Percentiles rank a stretch among this genome's conserved stretches.
Evolutionary conservation across 495 filamentous ascomycete species (phyloP).

Genomic region (Lentithecium fluviatile): DNA sequence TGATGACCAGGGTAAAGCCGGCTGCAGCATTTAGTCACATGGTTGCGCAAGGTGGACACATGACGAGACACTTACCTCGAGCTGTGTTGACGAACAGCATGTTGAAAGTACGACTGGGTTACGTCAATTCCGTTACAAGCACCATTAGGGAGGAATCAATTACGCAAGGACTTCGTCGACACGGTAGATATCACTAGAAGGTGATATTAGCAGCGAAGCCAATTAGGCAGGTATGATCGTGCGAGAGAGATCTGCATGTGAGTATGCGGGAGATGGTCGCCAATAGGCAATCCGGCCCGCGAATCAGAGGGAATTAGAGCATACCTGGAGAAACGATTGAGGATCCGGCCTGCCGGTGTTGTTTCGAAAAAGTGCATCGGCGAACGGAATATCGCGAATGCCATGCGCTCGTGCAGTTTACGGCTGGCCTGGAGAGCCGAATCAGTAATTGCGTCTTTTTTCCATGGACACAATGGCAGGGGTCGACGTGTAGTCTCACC

Average conservation of each 20-base stretch:
- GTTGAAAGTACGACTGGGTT: conserved; percentile 44
- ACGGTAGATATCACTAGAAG: conserved; percentile 80
- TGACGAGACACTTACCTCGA: conserved; percentile 54
- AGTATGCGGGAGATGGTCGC: conserved; percentile 2
- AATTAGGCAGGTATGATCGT: conserved; percentile 27
- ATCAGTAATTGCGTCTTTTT: conserved; percentile 12
- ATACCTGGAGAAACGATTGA: conserved; percentile 93
- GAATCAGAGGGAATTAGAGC: background rate
- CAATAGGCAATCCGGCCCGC: background rate
- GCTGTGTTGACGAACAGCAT: conserved; percentile 85
- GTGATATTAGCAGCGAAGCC: conserved; percentile 12
- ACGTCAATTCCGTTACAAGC: conserved; percentile 20
- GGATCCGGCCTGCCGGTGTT: conserved; percentile 92
- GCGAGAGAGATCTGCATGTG: conserved; percentile 58
- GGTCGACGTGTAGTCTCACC: conserved; percentile 48
- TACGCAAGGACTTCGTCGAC: conserved; percentile 92
- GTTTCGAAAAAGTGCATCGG: conserved; percentile 99
- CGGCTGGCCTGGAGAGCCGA: conserved; percentile 66
- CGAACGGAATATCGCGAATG: conserved; percentile 93
- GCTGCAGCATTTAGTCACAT: conserved; percentile 36
- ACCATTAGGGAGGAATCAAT: conserved; percentile 19
- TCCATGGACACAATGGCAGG: conserved; percentile 12
- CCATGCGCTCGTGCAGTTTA: conserved; percentile 98
- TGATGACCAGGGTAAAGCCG: conserved; percentile 78
- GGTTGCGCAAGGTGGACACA: background rate